These are phyloP conservation scores for Ramaria sp. DNA, from an alignment of 768 basidiomycete genomes.

Conservation along the genomic window DNA sequence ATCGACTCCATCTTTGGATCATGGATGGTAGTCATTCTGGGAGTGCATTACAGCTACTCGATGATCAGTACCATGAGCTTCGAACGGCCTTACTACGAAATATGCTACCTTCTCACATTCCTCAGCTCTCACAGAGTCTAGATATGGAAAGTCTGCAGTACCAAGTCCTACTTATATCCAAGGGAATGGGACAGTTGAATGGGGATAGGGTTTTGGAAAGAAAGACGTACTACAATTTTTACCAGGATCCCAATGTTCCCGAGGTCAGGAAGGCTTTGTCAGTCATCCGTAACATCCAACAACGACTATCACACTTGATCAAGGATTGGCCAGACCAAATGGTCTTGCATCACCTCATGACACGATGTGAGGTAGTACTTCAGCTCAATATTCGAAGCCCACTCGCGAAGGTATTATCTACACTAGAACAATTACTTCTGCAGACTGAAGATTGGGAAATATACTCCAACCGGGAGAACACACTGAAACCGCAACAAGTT, in stretches of 20 bases:
- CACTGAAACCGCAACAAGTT: conserved; percentile 56
- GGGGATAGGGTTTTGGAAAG: conserved; percentile 6
- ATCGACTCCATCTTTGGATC: background rate
- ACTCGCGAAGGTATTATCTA: conserved; percentile 71
- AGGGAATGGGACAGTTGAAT: conserved; percentile 8
- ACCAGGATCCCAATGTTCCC: conserved; percentile 60
- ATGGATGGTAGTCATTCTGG: background rate
- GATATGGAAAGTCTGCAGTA: conserved; percentile 41
- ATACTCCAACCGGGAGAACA: conserved; percentile 87
- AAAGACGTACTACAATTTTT: conserved; percentile 54
- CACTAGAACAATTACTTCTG: conserved; percentile 72
- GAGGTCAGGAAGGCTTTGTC: conserved; percentile 54
- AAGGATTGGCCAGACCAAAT: conserved; percentile 95
- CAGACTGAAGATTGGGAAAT: conserved; percentile 96
- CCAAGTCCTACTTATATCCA: conserved; percentile 36
- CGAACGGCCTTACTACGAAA: conserved; percentile 24
- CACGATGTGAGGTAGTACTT: conserved; percentile 58
- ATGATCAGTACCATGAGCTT: conserved; percentile 19
- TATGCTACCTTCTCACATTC: conserved; percentile 23
- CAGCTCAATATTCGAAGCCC: conserved; percentile 53
- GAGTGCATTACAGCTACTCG: background rate
- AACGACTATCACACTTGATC: conserved; percentile 44
- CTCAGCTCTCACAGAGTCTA: conserved; percentile 19
- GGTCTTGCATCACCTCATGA: conserved; percentile 78
- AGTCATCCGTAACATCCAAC: conserved; percentile 38